Evolutionary conservation across 208 protist genomes (phyloP).

Genomic region (Wallacemonas sp.): DNA sequence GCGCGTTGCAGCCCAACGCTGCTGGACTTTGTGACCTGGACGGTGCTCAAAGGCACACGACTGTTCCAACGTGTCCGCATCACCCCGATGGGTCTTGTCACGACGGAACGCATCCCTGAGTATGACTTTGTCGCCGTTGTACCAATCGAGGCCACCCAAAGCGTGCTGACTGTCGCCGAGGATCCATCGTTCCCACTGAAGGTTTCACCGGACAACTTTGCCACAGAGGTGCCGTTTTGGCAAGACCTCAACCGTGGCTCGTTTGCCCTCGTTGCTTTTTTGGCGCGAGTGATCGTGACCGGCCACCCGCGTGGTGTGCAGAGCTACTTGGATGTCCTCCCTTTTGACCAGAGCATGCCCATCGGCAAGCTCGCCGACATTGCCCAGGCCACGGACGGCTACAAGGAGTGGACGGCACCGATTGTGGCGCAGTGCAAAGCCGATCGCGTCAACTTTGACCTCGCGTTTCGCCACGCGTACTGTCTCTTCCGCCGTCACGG

Average conservation of each 20-base stretch:
- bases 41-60: constrained; percentile 79
- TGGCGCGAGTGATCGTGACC: constrained; percentile 66
- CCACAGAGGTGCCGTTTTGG: constrained; percentile 74
- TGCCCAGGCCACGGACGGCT: constrained; percentile 68
- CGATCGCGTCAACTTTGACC: constrained; percentile 62
- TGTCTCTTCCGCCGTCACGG: constrained; percentile 86
- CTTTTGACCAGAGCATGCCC: constrained; percentile 72
- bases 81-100: constrained; percentile 73
- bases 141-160: constrained; percentile 74
- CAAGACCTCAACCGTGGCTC: constrained; percentile 73
- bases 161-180: constrained; percentile 61
- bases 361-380: constrained; percentile 66
- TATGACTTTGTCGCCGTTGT: constrained; percentile 89
- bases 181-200: constrained; percentile 69
- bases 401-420: constrained; percentile 55
- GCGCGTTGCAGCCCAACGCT: constrained; percentile 79
- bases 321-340: constrained; percentile 84
- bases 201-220: constrained; percentile 62
- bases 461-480: constrained; percentile 76
- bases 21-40: constrained; percentile 91
- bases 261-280: constrained; percentile 73
- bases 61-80: constrained; percentile 88
- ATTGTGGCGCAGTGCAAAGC: constrained; percentile 59
- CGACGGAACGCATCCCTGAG: constrained; percentile 76
- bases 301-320: constrained; percentile 71